Base-by-base conservation (phyloP, 192 early-diverging fungal genomes). In the Podila clonocystis region DNA sequence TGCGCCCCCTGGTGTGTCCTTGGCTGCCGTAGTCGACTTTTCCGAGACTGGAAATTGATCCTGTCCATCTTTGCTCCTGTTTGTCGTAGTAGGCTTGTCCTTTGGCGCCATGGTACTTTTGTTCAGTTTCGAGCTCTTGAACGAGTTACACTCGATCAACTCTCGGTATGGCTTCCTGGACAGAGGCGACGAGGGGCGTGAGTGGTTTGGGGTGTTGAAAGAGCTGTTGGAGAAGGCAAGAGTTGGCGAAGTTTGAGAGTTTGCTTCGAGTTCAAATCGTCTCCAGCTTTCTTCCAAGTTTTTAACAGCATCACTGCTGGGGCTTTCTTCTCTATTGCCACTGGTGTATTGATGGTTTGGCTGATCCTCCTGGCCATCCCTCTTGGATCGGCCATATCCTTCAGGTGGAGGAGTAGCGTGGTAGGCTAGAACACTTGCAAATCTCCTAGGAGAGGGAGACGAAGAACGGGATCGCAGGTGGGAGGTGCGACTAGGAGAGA, bases 341-440 rank as follows among this genome's bases (percentile, higher is more conserved):
- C 4, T 5, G 59, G 20, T 26, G 4, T 72, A 15, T 26, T 73
- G 62, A 26, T 50, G 62, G 26, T 62, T 38, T 45, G 49, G 72
- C 12, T 62, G 45, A 3, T 65, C 58, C 29, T 66, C 61, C 24
- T 38, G 30, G 48, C 60, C 11, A 24, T 26, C 19, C 19, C 24
- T 52, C 13, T 22, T 45, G 41, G 34, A 36, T 59, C 58, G 55
- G 30, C 48, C 48, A 50, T 62, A 22, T 2, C 52, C 50, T 0
- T 63, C 73, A 5, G 60, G 50, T 48, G 73, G 65, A 62, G 63
- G 68, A 9, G 64, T 45, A 2, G 75, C 49, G 30, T 78, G 58
- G 62, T 72, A 79, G 38, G 75, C 75, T 28, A 79, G 75, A 12
- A 79, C 75, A 50, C 69, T 72, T 17, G 75, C 75, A n/a, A 79